Evolutionary conservation across 1,139 yeast species (phyloP).

Genomic region (Debaryomyces nepalensis): DNA sequence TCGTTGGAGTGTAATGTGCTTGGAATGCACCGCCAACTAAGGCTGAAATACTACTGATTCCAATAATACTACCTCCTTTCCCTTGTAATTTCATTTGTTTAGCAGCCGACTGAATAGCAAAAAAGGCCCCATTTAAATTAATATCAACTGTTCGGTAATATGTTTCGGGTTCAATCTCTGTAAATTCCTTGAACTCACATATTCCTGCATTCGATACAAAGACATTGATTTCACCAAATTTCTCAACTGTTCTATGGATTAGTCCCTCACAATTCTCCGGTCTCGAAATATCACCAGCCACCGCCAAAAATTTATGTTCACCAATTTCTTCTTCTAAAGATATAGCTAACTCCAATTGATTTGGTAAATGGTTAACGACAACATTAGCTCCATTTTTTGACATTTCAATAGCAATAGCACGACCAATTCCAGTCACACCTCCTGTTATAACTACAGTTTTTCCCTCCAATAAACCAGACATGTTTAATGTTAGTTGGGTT

Average conservation of each 20-base stretch:
- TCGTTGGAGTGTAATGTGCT: conserved; percentile 52
- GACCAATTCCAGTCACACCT: conserved; percentile 44
- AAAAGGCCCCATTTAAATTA: conserved; percentile 50
- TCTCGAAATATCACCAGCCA: conserved; percentile 32
- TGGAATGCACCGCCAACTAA: conserved; percentile 44
- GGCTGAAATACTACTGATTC: conserved; percentile 44
- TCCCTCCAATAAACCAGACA: conserved; percentile 21
- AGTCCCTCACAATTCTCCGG: conserved; percentile 29
- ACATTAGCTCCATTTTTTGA: conserved; percentile 28
- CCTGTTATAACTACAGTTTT: conserved; percentile 40
- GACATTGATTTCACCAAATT: conserved; percentile 37
- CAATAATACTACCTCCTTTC: conserved; percentile 52
- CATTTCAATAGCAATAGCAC: conserved; percentile 39
- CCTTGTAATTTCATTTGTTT: conserved; percentile 49
- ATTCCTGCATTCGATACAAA: conserved; percentile 49
- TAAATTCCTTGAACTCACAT: conserved; percentile 34
- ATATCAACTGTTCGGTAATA: conserved; percentile 35
- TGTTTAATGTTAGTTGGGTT: background rate
- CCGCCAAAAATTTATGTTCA: conserved; percentile 27
- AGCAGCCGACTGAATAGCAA: conserved; percentile 51
- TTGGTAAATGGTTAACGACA: conserved; percentile 22
- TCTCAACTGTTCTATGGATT: conserved; percentile 31
- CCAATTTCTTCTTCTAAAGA: conserved; percentile 23
- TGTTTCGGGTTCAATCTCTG: conserved; percentile 37
- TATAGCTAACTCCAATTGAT: conserved; percentile 24